Base-by-base conservation (phyloP, 2,329 filamentous ascomycete genomes). In the Zopfia rhizophila region DNA sequence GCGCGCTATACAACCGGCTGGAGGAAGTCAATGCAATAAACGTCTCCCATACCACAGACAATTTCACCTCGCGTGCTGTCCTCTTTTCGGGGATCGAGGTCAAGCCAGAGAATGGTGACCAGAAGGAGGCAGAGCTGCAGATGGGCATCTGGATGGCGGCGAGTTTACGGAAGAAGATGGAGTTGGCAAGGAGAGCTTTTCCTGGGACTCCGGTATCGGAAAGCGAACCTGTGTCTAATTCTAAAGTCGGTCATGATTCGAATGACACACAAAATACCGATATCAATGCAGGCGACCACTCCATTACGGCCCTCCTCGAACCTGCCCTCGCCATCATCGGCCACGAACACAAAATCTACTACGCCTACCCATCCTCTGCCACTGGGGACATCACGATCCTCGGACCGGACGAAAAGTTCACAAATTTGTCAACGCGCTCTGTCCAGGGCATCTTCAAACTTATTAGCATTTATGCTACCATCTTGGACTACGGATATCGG, bases 71-170 rank as follows among this genome's bases (percentile, higher is more conserved):
- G 21, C 32, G 33, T 7, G 13, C 33, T 3, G 23, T 19, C 7
- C 48, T 56, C 14, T 56, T 56, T 31, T 56, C 41, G 13, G 53
- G 53, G 10, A 56, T 56, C 10, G 48, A 59, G 43, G 51, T 59
- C 13, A 56, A 55, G 36, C 44, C 48, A 37, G 42, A 45, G 23
- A 50, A 50, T 35, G 53, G 56, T 25, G 40, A 45, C 31, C 39
- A 27, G 2, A 45, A 50, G 19, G 56, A 56, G 36, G 53, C 56
- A 32, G 39, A 59, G 43, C 33, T 53, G 25, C 54, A 59, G 42
- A 51, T 59, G 21, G 31, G 33, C 19, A 50, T 59, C 17, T 57
- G 46, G 53, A 57, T 59, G 38, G 55, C 52, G 22, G 56, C 54
- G 29, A 56, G 42, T 28, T 35, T 58, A 29, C 45, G 46, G 14